These are phyloP conservation scores for Aspergillus campestris DNA, from an alignment of 495 filamentous ascomycete species.

Conservation along the genomic window DNA sequence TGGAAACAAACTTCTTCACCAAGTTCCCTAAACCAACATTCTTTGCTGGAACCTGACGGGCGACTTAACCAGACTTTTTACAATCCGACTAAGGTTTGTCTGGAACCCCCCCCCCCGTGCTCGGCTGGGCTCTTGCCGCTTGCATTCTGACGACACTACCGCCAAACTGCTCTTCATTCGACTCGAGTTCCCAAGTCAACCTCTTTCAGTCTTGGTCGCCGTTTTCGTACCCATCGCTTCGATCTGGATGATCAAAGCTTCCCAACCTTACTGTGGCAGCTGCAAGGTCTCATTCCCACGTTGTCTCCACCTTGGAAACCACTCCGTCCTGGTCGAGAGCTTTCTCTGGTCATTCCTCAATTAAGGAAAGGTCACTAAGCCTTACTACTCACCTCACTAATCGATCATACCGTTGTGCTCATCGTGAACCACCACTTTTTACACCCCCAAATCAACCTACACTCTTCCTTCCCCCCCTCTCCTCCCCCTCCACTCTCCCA, in stretches of 20 bases:
- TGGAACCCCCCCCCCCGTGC: conserved; percentile 19
- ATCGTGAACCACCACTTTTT: conserved; percentile 12
- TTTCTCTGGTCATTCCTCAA: too few species aligned
- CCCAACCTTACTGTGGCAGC: neutral
- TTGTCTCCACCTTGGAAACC: conserved; percentile 5
- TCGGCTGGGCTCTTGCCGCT: conserved; percentile 23
- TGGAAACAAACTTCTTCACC: too few species aligned
- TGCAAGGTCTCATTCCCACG: neutral
- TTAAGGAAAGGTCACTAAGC: neutral
- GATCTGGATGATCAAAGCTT: neutral
- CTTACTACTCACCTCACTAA: conserved; percentile 1
- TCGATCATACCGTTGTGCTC: conserved; percentile 16
- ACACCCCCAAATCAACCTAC: too few species aligned
- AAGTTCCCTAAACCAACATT: too few species aligned
- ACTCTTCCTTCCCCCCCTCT: too few species aligned
- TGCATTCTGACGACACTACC: conserved; percentile 31
- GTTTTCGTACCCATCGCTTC: conserved; percentile 10
- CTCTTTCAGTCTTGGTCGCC: conserved; percentile 6
- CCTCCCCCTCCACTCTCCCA: too few species aligned
- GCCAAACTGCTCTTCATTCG: neutral
- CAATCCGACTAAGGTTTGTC: conserved; percentile 29
- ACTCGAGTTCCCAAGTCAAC: neutral
- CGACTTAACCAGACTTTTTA: too few species aligned
- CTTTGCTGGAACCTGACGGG: too few species aligned
- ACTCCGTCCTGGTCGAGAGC: conserved; percentile 6